Evolutionary conservation across 2,329 filamentous ascomycete genomes (phyloP), one percentile per base, ranked within the genome.

Genomic region (Sporothrix brunneoviolacea): DNA sequence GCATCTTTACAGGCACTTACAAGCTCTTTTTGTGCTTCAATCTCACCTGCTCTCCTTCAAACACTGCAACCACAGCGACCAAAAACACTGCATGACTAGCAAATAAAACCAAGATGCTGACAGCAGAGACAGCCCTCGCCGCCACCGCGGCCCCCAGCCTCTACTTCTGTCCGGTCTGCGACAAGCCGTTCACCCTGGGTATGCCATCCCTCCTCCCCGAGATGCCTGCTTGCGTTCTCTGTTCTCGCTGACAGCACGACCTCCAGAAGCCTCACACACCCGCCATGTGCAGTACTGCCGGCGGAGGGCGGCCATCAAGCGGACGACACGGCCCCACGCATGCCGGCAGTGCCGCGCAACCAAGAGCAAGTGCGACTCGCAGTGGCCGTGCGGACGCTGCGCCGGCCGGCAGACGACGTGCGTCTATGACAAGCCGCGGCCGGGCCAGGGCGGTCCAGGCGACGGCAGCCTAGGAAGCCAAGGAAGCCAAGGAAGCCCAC

Each of bases 341-440:
- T 55, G 55, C 40, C 45, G 41, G 13, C 37, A 43, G 15, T 57
- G 55, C 24, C 35, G 53, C 4, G 32, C 24, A 33, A 48, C 48
- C 37, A 57, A 57, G 37, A 50, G 22, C 33, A 57, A 57, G 16
- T 57, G 55, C 36, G 55, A 57, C 39, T 46, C 50, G 15, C 33
- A 52, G 40, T 41, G 15, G 38, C 53, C 55, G 12, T 57, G 55
- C 44, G 47, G 48, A 4, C 53, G 55, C 4, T 57, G 55, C 21
- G 37, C 40, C 9, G 45, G 21, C 21, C 41, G 36, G 24, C 27
- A 54, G 3, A 30, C 36, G 35, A 8, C 37, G 15, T 57, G 55
- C 37, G 12, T 37, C 8, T 57, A 57, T 38, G 51, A 36, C 33
- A 55, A 50, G 16, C 45, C 45, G 18, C 36, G 35, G 8, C 10